Conservation (phyloP, 176 grass and related monocot genomes). For the Oryza rufipogon region DNA sequence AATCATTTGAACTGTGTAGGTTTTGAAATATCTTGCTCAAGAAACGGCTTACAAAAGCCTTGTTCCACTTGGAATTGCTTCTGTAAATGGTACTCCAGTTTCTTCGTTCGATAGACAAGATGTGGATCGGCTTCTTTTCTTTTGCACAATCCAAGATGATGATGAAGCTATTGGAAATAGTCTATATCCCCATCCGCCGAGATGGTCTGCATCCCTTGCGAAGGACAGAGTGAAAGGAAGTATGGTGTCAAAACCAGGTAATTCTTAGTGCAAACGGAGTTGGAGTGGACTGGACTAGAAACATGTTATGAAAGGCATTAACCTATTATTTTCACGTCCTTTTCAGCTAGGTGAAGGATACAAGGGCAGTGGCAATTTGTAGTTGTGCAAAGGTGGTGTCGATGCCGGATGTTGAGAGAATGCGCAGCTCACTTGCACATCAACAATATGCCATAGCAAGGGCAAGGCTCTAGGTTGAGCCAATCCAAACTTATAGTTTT, state of each 20-base stretch:
- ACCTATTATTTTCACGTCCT: neutral
- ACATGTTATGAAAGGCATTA: neutral
- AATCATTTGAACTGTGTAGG: conserved; percentile 46
- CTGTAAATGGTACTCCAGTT: conserved; percentile 64
- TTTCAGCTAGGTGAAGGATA: neutral
- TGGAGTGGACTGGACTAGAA: conserved; percentile 20
- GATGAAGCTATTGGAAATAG: conserved; percentile 31
- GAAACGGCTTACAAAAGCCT: conserved; percentile 66
- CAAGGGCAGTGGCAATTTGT: neutral
- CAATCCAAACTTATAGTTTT: too few relatives aligned
- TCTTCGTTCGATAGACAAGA: conserved; percentile 69
- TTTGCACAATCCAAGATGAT: conserved; percentile 51
- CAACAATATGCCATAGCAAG: neutral
- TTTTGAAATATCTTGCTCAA: conserved; percentile 64
- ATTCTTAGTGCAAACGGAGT: conserved; percentile 26
- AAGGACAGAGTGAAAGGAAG: conserved; percentile 40
- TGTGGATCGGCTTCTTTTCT: conserved; percentile 72
- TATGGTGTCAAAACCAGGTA: conserved; percentile 35
- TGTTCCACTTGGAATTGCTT: conserved; percentile 72
- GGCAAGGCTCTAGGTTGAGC: neutral
- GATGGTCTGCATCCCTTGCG: conserved; percentile 50
- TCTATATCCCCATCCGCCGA: conserved; percentile 36
- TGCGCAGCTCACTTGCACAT: neutral
- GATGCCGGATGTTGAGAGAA: neutral
- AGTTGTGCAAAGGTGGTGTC: neutral